Percentiles rank a stretch among this genome's conserved stretches.
phyloP scores from a whole-genome alignment of 768 basidiomycete species.

The Hygrophorus pudorinus region DNA sequence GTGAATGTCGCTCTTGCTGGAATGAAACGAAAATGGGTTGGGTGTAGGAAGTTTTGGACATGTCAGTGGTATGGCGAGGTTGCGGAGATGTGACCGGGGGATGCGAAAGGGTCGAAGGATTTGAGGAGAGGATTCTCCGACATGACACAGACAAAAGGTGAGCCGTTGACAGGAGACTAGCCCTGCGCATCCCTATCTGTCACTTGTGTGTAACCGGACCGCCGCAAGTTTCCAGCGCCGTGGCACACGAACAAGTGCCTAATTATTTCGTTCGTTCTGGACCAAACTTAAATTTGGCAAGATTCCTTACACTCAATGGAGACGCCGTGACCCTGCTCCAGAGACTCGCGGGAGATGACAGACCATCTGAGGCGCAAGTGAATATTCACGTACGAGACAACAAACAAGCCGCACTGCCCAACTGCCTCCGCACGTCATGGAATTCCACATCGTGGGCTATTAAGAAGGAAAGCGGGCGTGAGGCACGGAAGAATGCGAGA shows the following conservation, averaged over 20 bases:
- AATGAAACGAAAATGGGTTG: constrained; percentile 42
- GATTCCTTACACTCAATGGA: no score
- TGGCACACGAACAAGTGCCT: no score
- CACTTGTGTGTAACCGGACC: no score
- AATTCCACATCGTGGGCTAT: constrained; percentile 97
- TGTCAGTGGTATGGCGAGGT: constrained; percentile 13
- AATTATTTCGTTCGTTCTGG: no score
- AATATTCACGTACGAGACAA: constrained; percentile 25
- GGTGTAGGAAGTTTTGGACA: constrained; percentile 8
- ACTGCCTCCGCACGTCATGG: constrained; percentile 80
- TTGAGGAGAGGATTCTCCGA: constrained; percentile 24
- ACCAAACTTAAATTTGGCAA: no score
- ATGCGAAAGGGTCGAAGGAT: constrained; percentile 44
- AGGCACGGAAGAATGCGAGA: constrained; percentile 4
- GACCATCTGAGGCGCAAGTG: no score
- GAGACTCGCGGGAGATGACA: no score
- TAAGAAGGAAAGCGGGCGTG: constrained; percentile 1
- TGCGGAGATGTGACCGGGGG: constrained; percentile 18
- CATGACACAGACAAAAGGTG: constrained; percentile 15
- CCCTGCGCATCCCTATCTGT: no score
- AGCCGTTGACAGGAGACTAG: not conserved
- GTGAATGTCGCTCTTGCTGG: constrained; percentile 41
- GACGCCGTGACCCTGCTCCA: no score
- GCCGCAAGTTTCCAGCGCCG: no score
- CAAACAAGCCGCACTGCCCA: constrained; percentile 71